Evolutionary conservation across 371 early-diverging fungal genomes (phyloP).

Genomic region (Mortierella sp.): DNA sequence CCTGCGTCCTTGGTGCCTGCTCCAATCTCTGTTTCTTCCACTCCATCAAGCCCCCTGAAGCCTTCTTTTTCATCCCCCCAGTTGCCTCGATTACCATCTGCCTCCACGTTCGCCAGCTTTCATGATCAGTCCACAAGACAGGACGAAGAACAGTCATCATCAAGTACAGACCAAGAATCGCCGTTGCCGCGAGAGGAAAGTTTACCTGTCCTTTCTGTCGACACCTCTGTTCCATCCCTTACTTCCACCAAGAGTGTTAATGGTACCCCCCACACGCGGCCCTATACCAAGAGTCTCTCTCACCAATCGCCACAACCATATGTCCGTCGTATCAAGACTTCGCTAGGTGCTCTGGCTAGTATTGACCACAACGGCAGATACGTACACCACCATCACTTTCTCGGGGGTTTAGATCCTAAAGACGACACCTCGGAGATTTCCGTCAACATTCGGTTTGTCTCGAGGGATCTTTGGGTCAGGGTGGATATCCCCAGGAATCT

Average conservation of each 20-base stretch:
- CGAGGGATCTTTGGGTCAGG: conserved; percentile 40
- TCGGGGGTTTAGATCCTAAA: conserved; percentile 14
- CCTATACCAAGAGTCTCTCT: conserved; percentile 22
- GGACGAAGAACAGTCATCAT: no score
- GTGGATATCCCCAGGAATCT: conserved; percentile 37
- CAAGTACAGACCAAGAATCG: neutral
- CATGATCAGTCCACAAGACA: conserved; percentile 3
- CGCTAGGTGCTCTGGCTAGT: conserved; percentile 27
- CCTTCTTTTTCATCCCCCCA: conserved; percentile 21
- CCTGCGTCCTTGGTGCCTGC: conserved; percentile 1
- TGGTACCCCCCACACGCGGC: conserved; percentile 16
- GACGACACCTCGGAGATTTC: conserved; percentile 20
- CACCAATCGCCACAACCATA: conserved; percentile 17
- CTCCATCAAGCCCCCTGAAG: conserved; percentile 13
- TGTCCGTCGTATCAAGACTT: conserved; percentile 22
- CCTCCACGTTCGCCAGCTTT: conserved; percentile 18
- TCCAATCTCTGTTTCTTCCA: conserved; percentile 1
- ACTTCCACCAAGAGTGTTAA: neutral
- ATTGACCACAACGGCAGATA: conserved; percentile 24
- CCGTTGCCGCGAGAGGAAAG: neutral
- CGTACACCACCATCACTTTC: conserved; percentile 8
- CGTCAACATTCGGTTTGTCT: conserved; percentile 33
- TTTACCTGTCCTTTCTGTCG: conserved; percentile 1
- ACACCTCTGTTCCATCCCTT: conserved; percentile 4
- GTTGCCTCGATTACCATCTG: conserved; percentile 15